phyloP scores from a whole-genome alignment of 768 basidiomycete genomes.

The Tulasnella calospora region DNA sequence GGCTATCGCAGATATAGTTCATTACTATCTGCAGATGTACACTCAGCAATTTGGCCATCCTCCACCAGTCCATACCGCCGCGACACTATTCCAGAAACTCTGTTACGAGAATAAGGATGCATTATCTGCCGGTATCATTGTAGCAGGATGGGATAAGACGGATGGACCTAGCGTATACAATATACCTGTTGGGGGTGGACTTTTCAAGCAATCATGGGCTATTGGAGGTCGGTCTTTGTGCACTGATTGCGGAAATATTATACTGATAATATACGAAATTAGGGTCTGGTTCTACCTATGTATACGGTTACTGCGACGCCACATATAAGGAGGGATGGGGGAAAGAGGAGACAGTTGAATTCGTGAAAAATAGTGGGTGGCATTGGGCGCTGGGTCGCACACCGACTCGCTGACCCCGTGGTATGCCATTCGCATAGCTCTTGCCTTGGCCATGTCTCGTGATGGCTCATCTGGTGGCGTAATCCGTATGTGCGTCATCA shows the following conservation, averaged over 20 bases:
- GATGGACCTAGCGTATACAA: constrained; percentile 91
- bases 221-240: constrained; percentile 69
- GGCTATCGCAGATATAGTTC: constrained; percentile 87
- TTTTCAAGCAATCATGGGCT: constrained; percentile 98
- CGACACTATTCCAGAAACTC: constrained; percentile 74
- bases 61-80: constrained; percentile 77
- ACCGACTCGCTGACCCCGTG: not conserved
- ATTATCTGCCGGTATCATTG: constrained; percentile 90
- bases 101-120: constrained; percentile 93
- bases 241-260: not conserved
- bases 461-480: constrained; percentile 98
- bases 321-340: constrained; percentile 92
- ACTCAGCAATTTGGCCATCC: constrained; percentile 53
- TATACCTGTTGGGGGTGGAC: constrained; percentile 91
- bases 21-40: constrained; percentile 73
- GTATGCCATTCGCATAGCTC: constrained; percentile 48
- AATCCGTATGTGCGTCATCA: constrained; percentile 96
- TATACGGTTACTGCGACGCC: constrained; percentile 99
- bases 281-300: constrained; percentile 96
- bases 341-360: constrained; percentile 82
- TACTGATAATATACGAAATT: not conserved
- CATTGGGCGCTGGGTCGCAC: not conserved
- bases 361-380: constrained; percentile 89
- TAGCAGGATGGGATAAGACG: constrained; percentile 95
- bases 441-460: constrained; percentile 92